Percentiles rank a stretch among this genome's conserved stretches.
Evolutionary conservation across 1,284 basidiomycete genomes (phyloP).

Genomic region (Apiotrichum mycotoxinovorans): DNA sequence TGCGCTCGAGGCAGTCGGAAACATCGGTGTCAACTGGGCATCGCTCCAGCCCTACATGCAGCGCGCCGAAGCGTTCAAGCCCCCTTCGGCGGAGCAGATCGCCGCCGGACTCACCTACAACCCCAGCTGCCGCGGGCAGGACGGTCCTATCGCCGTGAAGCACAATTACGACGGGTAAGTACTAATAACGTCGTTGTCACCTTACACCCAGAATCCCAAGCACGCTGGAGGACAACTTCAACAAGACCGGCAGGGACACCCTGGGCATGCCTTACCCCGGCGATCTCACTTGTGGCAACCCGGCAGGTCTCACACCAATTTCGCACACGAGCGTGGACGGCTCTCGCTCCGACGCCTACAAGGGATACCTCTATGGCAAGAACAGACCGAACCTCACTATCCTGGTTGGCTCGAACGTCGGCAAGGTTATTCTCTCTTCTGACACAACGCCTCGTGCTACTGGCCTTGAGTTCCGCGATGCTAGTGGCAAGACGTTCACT

Average conservation of each 20-base stretch:
- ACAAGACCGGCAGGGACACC: constrained; percentile 21
- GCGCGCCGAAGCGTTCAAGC: constrained; percentile 28
- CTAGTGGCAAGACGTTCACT: constrained; percentile 28
- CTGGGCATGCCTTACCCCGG: constrained; percentile 31
- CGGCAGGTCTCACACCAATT: constrained; percentile 32
- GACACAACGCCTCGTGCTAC: constrained; percentile 28
- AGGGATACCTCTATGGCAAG: constrained; percentile 34
- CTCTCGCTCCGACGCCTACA: constrained; percentile 35
- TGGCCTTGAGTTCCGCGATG: constrained; percentile 34
- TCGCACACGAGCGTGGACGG: constrained; percentile 30
- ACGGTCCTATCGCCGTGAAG: constrained; percentile 28
- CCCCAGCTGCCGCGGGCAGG: constrained; percentile 22
- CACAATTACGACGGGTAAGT: constrained; percentile 11
- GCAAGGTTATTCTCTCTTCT: constrained; percentile 28
- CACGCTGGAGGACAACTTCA: constrained; percentile 30
- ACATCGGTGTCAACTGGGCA: constrained; percentile 40
- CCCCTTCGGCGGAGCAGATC: constrained; percentile 22
- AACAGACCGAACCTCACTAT: constrained; percentile 36
- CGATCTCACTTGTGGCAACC: constrained; percentile 40
- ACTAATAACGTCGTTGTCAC: too few species aligned
- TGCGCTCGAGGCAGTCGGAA: constrained; percentile 36
- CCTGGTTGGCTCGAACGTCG: constrained; percentile 35
- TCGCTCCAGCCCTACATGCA: constrained; percentile 35
- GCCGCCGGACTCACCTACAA: constrained; percentile 30
- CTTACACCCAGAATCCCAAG: constrained; percentile 13